Evolutionary conservation across 1,284 basidiomycete species (phyloP).

Genomic region (Ustilago esculenta): DNA sequence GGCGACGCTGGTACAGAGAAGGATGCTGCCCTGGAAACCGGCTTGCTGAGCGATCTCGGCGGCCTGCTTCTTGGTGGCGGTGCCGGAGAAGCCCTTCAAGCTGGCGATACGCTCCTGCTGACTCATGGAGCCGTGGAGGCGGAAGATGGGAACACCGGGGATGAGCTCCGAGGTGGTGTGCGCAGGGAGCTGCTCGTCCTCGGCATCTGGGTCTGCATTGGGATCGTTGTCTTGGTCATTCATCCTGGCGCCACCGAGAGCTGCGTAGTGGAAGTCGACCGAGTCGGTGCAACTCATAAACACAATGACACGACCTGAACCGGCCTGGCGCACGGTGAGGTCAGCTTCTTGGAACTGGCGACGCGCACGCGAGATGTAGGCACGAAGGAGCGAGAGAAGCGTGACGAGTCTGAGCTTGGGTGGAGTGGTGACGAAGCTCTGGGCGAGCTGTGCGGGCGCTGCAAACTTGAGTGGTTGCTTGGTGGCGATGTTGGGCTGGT

Average conservation of each 20-base stretch:
- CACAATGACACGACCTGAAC: conserved; percentile 78
- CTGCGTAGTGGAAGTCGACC: conserved; percentile 94
- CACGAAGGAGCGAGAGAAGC: conserved; percentile 78
- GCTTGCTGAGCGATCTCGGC: conserved; percentile 1
- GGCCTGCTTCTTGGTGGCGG: conserved; percentile 13
- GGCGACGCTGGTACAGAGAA: conserved; percentile 95
- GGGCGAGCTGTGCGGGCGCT: conserved; percentile 91
- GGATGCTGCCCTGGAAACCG: conserved; percentile 71
- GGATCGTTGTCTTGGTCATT: conserved; percentile 64
- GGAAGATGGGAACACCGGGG: conserved; percentile 79
- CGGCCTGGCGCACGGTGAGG: conserved; percentile 40
- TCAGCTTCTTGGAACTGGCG: conserved; percentile 31
- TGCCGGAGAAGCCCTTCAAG: conserved; percentile 78
- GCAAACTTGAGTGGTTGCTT: conserved; percentile 76
- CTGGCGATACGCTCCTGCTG: conserved; percentile 83
- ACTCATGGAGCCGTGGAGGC: conserved; percentile 92
- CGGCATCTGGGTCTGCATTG: conserved; percentile 46
- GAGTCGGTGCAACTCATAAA: conserved; percentile 97
- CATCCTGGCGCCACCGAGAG: conserved; percentile 84
- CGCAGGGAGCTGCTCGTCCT: conserved; percentile 52
- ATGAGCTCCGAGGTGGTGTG: conserved; percentile 74
- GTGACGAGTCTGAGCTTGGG: conserved; percentile 92
- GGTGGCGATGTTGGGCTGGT: conserved; percentile 60
- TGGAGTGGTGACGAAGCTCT: conserved; percentile 91
- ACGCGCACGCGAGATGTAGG: conserved; percentile 73